Evolutionary conservation across 2,329 filamentous ascomycete species (phyloP).

Genomic region (Magnaporthiopsis rhizophila): DNA sequence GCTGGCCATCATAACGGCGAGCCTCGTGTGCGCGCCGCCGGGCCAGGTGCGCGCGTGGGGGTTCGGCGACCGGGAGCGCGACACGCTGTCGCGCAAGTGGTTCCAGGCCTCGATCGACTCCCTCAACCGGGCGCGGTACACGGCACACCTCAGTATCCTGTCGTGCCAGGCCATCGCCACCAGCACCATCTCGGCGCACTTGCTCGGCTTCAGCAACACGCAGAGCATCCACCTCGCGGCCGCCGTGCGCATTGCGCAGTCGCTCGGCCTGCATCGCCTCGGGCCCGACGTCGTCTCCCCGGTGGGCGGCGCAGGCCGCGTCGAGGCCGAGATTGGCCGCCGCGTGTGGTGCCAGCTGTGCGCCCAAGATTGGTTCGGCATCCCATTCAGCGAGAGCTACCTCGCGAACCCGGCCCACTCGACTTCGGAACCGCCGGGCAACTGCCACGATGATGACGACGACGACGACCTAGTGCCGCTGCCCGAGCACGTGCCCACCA

Average conservation of each 20-base stretch:
- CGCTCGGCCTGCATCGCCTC: conserved; percentile 24
- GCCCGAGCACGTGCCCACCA: conserved; percentile 16
- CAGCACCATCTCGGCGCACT: conserved; percentile 33
- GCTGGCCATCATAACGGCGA: conserved; percentile 23
- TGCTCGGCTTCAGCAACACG: conserved; percentile 38
- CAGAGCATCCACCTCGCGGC: conserved; percentile 36
- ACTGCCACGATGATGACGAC: conserved; percentile 22
- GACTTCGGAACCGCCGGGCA: conserved; percentile 23
- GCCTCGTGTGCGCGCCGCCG: conserved; percentile 31
- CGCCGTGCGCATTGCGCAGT: conserved; percentile 30
- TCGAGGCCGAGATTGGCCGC: too few relatives aligned
- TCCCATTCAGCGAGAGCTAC: too few relatives aligned
- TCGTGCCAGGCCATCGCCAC: too few relatives aligned
- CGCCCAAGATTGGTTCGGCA: too few relatives aligned
- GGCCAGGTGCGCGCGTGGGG: conserved; percentile 30
- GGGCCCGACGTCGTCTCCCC: too few relatives aligned
- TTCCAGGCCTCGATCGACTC: conserved; percentile 35
- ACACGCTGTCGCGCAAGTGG: conserved; percentile 33
- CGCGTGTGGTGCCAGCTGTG: too few relatives aligned
- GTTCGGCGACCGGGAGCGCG: conserved; percentile 31
- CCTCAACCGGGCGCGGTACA: too few relatives aligned
- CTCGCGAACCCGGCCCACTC: conserved; percentile 25
- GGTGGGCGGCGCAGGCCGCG: too few relatives aligned
- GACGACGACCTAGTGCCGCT: conserved; percentile 16
- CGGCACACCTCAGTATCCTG: too few relatives aligned